Percentiles rank a stretch among this genome's conserved stretches.
Conservation (phyloP, 169 alveolate genomes). For the Besnoitia besnoiti region DNA sequence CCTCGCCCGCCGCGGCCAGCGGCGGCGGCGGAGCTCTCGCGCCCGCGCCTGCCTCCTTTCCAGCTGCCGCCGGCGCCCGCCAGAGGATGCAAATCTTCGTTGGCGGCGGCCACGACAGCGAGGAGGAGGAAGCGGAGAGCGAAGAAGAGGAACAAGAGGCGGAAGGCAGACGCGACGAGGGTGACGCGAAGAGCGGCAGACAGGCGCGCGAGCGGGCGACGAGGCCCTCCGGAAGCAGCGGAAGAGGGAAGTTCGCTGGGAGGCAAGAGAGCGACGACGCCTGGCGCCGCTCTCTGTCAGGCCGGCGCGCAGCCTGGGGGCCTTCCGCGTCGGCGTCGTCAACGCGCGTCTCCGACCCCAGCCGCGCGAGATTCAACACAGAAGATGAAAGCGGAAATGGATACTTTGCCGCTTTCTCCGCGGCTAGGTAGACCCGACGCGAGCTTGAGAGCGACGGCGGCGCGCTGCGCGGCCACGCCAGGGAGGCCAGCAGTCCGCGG, state of each 20-base stretch:
- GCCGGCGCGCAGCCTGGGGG: too few relatives aligned
- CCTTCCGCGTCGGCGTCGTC: too few relatives aligned
- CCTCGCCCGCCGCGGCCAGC: too few relatives aligned
- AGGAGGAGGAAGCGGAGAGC: conserved; percentile 5
- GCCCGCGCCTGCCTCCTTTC: not conserved
- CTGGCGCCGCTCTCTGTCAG: too few relatives aligned
- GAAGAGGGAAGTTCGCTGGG: too few relatives aligned
- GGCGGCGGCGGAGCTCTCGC: too few relatives aligned
- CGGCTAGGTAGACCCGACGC: not conserved
- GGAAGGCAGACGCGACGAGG: not conserved
- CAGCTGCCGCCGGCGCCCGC: not conserved
- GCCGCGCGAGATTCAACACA: too few relatives aligned
- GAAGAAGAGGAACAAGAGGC: not conserved
- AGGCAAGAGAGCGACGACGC: too few relatives aligned
- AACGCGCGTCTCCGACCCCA: too few relatives aligned
- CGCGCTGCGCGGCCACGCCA: conserved; percentile 51
- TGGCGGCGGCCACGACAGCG: conserved; percentile 4
- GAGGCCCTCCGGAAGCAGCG: too few relatives aligned
- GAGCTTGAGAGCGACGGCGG: conserved; percentile 48
- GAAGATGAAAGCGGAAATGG: not conserved
- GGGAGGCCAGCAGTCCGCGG: conserved; percentile 51
- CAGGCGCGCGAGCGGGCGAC: not conserved
- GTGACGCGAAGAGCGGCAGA: not conserved
- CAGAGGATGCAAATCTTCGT: not conserved
- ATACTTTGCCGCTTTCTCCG: not conserved